Percentiles rank a stretch among this genome's conserved stretches.
Conservation (phyloP, 306 rosid species). For the Quercus wislizeni region DNA sequence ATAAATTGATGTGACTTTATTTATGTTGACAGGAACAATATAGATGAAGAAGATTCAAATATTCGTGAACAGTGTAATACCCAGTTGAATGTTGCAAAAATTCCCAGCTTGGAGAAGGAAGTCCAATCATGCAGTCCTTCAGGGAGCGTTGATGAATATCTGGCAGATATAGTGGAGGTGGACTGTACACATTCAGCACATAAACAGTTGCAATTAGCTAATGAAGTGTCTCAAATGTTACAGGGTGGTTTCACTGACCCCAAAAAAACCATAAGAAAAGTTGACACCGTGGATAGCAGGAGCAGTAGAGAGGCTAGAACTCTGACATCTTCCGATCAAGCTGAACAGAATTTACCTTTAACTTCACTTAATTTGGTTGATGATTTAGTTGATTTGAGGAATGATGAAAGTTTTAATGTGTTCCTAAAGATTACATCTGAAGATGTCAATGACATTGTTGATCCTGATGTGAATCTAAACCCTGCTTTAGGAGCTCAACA, state of each 20-base stretch:
- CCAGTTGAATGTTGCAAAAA: neutral
- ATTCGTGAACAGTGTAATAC: constrained; percentile 5
- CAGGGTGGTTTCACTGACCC: neutral
- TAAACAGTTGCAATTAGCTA: neutral
- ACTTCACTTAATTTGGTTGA: neutral
- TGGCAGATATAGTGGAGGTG: constrained; percentile 5
- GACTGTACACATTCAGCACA: neutral
- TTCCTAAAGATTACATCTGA: neutral
- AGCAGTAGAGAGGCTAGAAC: neutral
- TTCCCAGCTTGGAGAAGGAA: constrained; percentile 14
- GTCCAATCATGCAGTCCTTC: constrained; percentile 3
- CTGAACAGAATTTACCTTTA: neutral
- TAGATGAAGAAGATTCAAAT: constrained; percentile 7
- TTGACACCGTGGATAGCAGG: neutral
- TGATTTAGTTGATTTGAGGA: neutral
- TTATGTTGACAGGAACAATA: constrained; percentile 6
- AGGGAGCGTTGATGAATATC: constrained; percentile 4
- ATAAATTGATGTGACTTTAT: neutral
- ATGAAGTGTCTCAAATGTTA: neutral
- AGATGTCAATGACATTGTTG: neutral
- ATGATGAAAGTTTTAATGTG: neutral
- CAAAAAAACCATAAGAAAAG: neutral
- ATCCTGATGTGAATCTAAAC: neutral
- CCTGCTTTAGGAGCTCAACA: constrained; percentile 13
- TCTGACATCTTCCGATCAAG: neutral